Evolutionary conservation across 164 flowering plant genomes (phyloP), one percentile per base, ranked within the genome.

Genomic region (Buxus sempervirens): DNA sequence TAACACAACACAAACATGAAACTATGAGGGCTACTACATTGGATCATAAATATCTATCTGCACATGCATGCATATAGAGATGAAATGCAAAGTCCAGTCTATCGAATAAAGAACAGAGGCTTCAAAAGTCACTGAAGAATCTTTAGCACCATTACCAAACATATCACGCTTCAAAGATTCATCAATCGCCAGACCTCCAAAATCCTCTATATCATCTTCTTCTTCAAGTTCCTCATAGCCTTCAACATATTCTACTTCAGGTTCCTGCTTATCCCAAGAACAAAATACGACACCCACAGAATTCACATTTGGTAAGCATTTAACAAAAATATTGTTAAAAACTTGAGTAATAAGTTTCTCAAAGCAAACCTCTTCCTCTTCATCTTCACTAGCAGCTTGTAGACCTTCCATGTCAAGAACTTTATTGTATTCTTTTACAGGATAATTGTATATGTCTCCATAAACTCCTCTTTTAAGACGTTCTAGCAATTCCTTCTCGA

Each of bases 181-280:
- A 22, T 76, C 68, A 26, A 78, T 65, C 48, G 70, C 74, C 73
- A 77, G 62, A 68, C 79, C 82, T 69, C 81, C 85, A 75, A 94
- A 86, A 83, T 91, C 97, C 83, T 94, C 98, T 53, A 94, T 94
- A 63, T 91, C 98, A 28, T 91, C 94, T 81, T 88, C 97, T 74
- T 87, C 96, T 77, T 90, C 94, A 70, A 86, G 83, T 23, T 84
- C 97, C 57, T 88, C 96, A 81, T 82, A 82, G 60, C 86, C 97
- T 81, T 91, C 96, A 68, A 94, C 94, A 73, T 78, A 94, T 70
- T 91, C 96, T 32, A 83, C 72, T 66, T 82, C 88, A 65, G 71
- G 66, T 73, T 91, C 95, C 93, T 88, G 82, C 60, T 71, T 21
- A 41, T 49, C 62, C 48, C 65, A 82, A 49, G 0, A 15, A 59